Evolutionary conservation across 345 rosid species (phyloP), one percentile per base, ranked within the genome.

Genomic region (Salix purpurea): DNA sequence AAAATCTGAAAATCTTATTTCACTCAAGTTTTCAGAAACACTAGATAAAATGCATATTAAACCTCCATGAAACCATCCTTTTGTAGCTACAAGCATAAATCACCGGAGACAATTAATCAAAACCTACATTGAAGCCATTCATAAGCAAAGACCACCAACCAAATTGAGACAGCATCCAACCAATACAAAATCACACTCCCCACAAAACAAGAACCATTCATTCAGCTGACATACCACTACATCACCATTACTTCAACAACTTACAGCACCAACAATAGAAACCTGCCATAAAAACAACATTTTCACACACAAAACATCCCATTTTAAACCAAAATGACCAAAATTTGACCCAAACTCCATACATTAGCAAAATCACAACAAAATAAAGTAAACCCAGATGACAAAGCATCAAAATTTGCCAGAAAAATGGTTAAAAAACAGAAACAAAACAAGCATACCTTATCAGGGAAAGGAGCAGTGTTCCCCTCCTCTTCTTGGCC

Each of bases 381-480:
- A 58, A 23, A 3, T 10, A 58, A 56, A 23, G 14, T 23, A 8
- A 70, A 48, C 16, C 62, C 24, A 50, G 34, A 30, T 16, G 21
- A 70, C 61, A 37, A 26, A 16, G 24, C 14, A 68, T 36, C 34
- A 34, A 54, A 36, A 9, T 23, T 21, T 62, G 28, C 21, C 19
- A 52, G 32, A 12, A 54, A 36, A 30, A 23, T 19, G 2, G 15
- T 24, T 12, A 32, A 67, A 32, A 48, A 8, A 60, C 46, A 0
- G 10, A 19, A 69, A 39, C 13, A n/a, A 5, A 65, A 52, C 44
- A 36, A 8, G 39, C 62, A 42, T 74, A 77, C 84, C 78, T 70
- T 77, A 56, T 81, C 84, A 12, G 84, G 84, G 64, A 81, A 81
- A 52, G 84, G 78, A 6, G 81, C 81, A 40, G 81, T 77, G 6